phyloP scores from a whole-genome alignment of 1,139 yeast species.

The Yamadazyma blattariae region DNA sequence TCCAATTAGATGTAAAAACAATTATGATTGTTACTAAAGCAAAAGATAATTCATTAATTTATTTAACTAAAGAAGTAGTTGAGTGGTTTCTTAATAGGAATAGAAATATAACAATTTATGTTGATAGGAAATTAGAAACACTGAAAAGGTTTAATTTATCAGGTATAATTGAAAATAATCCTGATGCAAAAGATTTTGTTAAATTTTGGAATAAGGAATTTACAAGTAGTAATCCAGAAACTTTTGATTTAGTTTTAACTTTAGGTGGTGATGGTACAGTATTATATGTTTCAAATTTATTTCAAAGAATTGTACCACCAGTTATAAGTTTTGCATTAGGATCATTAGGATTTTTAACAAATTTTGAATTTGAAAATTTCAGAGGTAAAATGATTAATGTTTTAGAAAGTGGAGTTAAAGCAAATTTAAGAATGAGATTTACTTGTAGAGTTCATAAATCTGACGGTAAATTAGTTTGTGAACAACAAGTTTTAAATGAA shows the following conservation, averaged over 20 bases:
- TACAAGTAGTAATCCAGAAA: slow-evolving; percentile 53
- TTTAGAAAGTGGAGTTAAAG: slow-evolving; percentile 67
- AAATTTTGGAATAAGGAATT: slow-evolving; percentile 68
- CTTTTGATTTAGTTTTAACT: slow-evolving; percentile 74
- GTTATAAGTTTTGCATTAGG: slow-evolving; percentile 82
- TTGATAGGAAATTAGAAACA: slow-evolving; percentile 59
- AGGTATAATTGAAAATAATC: slow-evolving; percentile 35
- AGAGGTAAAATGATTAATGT: slow-evolving; percentile 53
- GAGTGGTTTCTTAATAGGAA: slow-evolving; percentile 63
- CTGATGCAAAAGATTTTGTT: slow-evolving; percentile 42
- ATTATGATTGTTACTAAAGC: slow-evolving; percentile 85
- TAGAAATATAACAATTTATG: slow-evolving; percentile 59
- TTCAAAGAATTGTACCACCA: slow-evolving; percentile 83
- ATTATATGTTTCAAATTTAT: slow-evolving; percentile 70
- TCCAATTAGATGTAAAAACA: slow-evolving; percentile 64
- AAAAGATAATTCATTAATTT: slow-evolving; percentile 72
- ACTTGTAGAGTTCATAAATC: slow-evolving; percentile 63
- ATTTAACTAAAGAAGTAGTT: slow-evolving; percentile 71
- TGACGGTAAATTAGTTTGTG: slow-evolving; percentile 59
- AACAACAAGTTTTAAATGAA: slow-evolving; percentile 81
- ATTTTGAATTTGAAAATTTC: slow-evolving; percentile 71
- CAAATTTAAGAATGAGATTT: slow-evolving; percentile 78
- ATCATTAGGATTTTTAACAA: slow-evolving; percentile 77
- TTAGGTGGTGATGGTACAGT: slow-evolving; percentile 94
- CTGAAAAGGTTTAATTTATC: slow-evolving; percentile 63